Percentiles rank a stretch among this genome's conserved stretches.
These are phyloP conservation scores for Rhazya stricta DNA, from an alignment of 257 asterid genomes.

Conservation along the genomic window DNA sequence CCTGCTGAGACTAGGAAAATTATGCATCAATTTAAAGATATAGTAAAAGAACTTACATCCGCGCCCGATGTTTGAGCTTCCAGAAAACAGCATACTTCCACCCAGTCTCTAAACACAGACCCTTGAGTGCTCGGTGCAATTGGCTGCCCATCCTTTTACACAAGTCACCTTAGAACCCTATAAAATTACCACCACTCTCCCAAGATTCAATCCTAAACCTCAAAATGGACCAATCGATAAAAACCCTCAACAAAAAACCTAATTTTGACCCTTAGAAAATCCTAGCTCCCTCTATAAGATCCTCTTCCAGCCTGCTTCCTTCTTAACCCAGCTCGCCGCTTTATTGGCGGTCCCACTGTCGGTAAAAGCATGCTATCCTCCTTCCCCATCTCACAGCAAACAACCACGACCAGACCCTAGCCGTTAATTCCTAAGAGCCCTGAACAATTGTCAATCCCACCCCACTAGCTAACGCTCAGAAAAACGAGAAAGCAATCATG, in stretches of 20 bases:
- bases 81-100: slow-evolving; percentile 94
- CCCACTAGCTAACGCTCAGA: slow-evolving; percentile 29
- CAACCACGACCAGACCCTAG: slow-evolving; percentile 30
- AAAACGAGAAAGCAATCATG: slow-evolving; percentile 19
- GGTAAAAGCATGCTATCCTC: slow-evolving; percentile 78
- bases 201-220: slow-evolving; percentile 41
- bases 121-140: slow-evolving; percentile 63
- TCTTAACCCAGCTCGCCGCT: slow-evolving; percentile 78
- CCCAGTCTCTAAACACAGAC: slow-evolving; percentile 65
- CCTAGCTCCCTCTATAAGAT: slow-evolving; percentile 97
- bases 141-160: slow-evolving; percentile 64
- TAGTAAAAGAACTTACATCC: slow-evolving; percentile 58
- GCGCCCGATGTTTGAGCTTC: slow-evolving; percentile 76
- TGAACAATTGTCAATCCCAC: slow-evolving; percentile 17
- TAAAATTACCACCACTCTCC: slow-evolving; percentile 15
- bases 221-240: slow-evolving; percentile 38
- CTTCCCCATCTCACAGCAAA: slow-evolving; percentile 49
- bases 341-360: slow-evolving; percentile 93
- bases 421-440: slow-evolving; percentile 29
- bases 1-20: not conserved
- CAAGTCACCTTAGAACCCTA: slow-evolving; percentile 20
- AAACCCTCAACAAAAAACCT: slow-evolving; percentile 43
- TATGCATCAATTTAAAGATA: not conserved
- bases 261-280: slow-evolving; percentile 20
- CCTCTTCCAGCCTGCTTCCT: slow-evolving; percentile 99